These are phyloP conservation scores for Tephrocybe sp. DNA, from an alignment of 768 basidiomycete species.

Conservation along the genomic window DNA sequence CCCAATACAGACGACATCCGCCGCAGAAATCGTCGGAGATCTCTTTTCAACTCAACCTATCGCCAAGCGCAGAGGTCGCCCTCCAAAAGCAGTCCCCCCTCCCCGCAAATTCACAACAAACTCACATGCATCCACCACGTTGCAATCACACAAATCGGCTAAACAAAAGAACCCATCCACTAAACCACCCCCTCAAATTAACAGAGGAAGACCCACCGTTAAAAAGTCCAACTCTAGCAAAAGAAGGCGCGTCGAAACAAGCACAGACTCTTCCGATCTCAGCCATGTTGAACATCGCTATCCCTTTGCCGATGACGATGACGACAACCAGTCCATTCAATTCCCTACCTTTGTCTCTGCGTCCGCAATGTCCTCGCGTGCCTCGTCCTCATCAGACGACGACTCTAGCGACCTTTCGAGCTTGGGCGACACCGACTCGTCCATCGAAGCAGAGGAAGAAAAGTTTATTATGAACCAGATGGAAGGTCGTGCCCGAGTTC, in stretches of 20 bases:
- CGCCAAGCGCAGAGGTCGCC: slow-evolving; percentile 54
- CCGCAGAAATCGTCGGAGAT: slow-evolving; percentile 36
- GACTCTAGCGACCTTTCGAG: slow-evolving; percentile 42
- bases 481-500: slow-evolving; percentile 49
- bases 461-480: slow-evolving; percentile 50
- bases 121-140: slow-evolving; percentile 15
- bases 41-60: slow-evolving; percentile 12
- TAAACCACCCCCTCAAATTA: slow-evolving; percentile 20
- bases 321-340: slow-evolving; percentile 33
- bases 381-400: slow-evolving; percentile 34
- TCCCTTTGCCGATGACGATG: slow-evolving; percentile 27
- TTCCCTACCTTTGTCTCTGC: slow-evolving; percentile 74
- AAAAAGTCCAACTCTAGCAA: slow-evolving; percentile 30
- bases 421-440: slow-evolving; percentile 51
- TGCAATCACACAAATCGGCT: slow-evolving; percentile 15
- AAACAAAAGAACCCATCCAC: slow-evolving; percentile 21
- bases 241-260: slow-evolving; percentile 27
- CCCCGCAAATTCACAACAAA: slow-evolving; percentile 23
- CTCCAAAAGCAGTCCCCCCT: slow-evolving; percentile 44
- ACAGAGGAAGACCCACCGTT: slow-evolving; percentile 21
- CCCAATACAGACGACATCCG: slow-evolving; percentile 34
- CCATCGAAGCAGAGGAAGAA: slow-evolving; percentile 61
- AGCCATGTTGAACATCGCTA: slow-evolving; percentile 34
- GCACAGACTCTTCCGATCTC: slow-evolving; percentile 28
- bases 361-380: slow-evolving; percentile 48